These are phyloP conservation scores for Shiraia sp. DNA, from an alignment of 2,329 filamentous ascomycete genomes.

Conservation along the genomic window DNA sequence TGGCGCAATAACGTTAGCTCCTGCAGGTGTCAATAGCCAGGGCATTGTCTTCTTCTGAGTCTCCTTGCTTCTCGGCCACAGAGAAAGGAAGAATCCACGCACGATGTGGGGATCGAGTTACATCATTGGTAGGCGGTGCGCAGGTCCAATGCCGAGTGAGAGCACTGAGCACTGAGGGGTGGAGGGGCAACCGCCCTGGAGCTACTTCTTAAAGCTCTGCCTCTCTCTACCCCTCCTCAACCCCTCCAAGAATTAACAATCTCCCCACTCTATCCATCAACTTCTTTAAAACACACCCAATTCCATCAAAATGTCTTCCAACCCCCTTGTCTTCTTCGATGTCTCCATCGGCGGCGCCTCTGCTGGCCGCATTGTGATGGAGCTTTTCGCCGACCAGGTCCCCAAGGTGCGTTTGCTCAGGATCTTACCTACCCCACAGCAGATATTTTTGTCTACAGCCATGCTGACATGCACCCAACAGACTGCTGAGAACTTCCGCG, in stretches of 20 bases:
- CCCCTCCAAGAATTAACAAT: conserved; percentile 7
- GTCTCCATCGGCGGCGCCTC: conserved; percentile 75
- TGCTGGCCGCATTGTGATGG: conserved; percentile 80
- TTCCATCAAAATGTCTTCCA: conserved; percentile 32
- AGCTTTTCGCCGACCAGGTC: conserved; percentile 68
- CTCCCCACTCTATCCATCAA: conserved; percentile 17
- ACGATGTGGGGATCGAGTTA: too few relatives aligned
- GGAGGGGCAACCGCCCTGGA: background rate
- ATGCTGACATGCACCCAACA: conserved; percentile 42
- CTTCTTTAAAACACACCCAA: conserved; percentile 9
- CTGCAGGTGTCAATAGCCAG: too few relatives aligned
- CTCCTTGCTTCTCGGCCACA: too few relatives aligned
- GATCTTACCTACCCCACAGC: conserved; percentile 19
- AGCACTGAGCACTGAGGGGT: background rate
- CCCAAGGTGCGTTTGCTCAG: conserved; percentile 57
- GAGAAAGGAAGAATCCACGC: too few relatives aligned
- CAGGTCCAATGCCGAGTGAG: background rate
- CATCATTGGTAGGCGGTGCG: too few relatives aligned
- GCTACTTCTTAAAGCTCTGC: background rate
- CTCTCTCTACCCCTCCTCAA: conserved; percentile 12
- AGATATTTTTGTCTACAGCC: conserved; percentile 8
- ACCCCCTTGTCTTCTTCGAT: conserved; percentile 87
- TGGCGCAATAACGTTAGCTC: too few relatives aligned
- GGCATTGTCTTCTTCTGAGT: too few relatives aligned
- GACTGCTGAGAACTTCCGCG: conserved; percentile 94